Evolutionary conservation across 2,329 filamentous ascomycete genomes (phyloP).

Genomic region (Furcasterigmium sp.): DNA sequence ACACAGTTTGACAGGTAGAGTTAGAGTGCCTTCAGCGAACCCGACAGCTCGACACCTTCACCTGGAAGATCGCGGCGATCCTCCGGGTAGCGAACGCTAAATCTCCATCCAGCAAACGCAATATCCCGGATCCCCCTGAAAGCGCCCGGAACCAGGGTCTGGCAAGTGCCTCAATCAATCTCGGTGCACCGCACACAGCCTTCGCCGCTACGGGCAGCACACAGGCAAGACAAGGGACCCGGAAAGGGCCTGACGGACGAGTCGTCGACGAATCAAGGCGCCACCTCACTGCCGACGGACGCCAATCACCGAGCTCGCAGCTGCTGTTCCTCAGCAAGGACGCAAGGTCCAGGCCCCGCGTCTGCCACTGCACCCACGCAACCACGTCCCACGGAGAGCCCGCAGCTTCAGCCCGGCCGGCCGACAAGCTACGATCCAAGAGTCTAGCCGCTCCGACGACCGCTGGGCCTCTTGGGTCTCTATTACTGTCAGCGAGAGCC

Average conservation of each 20-base stretch:
- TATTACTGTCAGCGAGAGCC: no score
- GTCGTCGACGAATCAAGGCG: background rate
- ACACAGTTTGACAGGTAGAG: no score
- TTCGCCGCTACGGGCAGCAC: background rate
- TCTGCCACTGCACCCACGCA: no score
- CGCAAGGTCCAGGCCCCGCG: background rate
- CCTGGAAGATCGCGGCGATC: background rate
- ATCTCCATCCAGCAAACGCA: background rate
- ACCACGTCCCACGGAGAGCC: no score
- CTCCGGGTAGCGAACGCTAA: background rate
- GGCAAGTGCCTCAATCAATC: no score
- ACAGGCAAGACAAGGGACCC: background rate
- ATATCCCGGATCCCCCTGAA: background rate
- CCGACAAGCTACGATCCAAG: no score
- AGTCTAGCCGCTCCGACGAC: no score
- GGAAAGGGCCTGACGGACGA: no score
- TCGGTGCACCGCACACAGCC: background rate
- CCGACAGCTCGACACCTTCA: background rate
- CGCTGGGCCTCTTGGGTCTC: no score
- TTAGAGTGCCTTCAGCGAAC: background rate
- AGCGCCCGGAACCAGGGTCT: background rate
- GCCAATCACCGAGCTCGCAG: conserved; percentile 2
- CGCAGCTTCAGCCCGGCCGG: no score
- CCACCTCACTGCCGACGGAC: background rate
- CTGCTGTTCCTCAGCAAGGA: background rate